These are phyloP conservation scores for Coemansia sp. DNA, from an alignment of 192 early-diverging fungal genomes.

Conservation along the genomic window DNA sequence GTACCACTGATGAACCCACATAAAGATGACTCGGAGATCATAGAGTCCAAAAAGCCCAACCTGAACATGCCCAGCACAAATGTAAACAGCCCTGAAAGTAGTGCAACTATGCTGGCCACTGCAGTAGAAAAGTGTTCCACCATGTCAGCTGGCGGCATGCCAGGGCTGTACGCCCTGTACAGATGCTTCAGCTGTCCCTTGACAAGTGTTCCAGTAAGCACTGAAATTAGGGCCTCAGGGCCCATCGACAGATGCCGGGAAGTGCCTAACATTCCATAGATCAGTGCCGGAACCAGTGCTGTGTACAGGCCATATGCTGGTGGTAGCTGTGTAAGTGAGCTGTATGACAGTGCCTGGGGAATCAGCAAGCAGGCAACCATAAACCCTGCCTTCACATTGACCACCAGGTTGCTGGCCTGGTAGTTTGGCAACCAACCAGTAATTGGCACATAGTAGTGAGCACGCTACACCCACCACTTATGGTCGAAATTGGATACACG, in stretches of 20 bases:
- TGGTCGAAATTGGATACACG: not conserved
- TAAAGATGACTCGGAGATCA: conserved; percentile 89
- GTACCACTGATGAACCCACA: conserved; percentile 95
- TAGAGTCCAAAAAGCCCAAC: conserved; percentile 96
- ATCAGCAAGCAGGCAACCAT: conserved; percentile 77
- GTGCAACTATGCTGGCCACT: conserved; percentile 67
- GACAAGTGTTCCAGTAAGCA: conserved; percentile 72
- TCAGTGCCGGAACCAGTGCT: conserved; percentile 74
- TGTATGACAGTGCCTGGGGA: conserved; percentile 83
- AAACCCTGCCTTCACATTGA: conserved; percentile 83
- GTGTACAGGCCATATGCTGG: conserved; percentile 93
- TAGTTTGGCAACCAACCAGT: conserved; percentile 91
- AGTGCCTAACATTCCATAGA: conserved; percentile 91
- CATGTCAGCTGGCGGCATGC: conserved; percentile 49
- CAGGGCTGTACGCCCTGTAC: conserved; percentile 49
- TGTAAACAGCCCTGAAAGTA: conserved; percentile 92
- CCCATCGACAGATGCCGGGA: conserved; percentile 93
- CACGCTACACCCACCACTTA: conserved; percentile 54
- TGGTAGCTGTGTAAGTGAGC: conserved; percentile 79
- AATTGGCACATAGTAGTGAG: conserved; percentile 93
- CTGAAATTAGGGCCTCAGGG: conserved; percentile 89
- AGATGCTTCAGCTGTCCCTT: conserved; percentile 61
- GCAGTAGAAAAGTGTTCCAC: conserved; percentile 52
- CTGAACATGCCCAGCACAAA: conserved; percentile 93
- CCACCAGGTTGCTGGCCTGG: conserved; percentile 58